Base-by-base conservation (phyloP, 2,329 filamentous ascomycete species). In the Alternaria novae-zelandiae region DNA sequence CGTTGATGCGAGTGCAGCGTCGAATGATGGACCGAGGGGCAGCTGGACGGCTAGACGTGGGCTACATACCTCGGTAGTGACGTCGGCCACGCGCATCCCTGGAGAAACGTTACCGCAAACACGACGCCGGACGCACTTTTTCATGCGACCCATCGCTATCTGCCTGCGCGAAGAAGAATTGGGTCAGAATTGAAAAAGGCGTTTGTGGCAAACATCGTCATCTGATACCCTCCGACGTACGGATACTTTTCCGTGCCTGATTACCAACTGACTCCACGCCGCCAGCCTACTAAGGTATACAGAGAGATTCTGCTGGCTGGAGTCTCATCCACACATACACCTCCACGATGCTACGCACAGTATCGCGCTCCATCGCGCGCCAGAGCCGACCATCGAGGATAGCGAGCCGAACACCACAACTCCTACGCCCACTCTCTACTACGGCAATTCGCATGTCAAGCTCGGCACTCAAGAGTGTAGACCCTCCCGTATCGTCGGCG, bases 401-500 rank as follows among this genome's bases (percentile, higher is more conserved):
- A 53, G 61, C 71, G 54, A 65, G 61, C 56, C 70, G 69, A 68
- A 65, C 74, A 63, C 71, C 69, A 59, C 71, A 72, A 60, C 66
- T 75, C 58, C 71, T 77, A 66, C 73, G 80, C 61, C 73, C 80
- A 15, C 76, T 86, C 45, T 82, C 82, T 50, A 81, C 80, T 28
- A 79, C 81, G n/a, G 65, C 70, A 15, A 74, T 70, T 61, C 83
- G 80, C 74, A 89, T 91, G 87, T 82, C 88, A 41, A 79, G 74
- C 63, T 81, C 84, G 21, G 77, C 84, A 3, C 84, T 85, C 47
- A 78, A 85, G 49, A 76, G 87, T 12, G 86, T 90, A 46, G 78
- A 87, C 15, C 88, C 89, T 23, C 88, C 90, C 15, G 79, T 92
- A 23, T 89, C 90, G 15, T 83, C 84, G 20, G 80, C 84, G 9